A percentile compares a stretch with the other conserved stretches of the same genome.
Conservation (phyloP, 1,284 basidiomycete species). For the Leccinum pachyderme region DNA sequence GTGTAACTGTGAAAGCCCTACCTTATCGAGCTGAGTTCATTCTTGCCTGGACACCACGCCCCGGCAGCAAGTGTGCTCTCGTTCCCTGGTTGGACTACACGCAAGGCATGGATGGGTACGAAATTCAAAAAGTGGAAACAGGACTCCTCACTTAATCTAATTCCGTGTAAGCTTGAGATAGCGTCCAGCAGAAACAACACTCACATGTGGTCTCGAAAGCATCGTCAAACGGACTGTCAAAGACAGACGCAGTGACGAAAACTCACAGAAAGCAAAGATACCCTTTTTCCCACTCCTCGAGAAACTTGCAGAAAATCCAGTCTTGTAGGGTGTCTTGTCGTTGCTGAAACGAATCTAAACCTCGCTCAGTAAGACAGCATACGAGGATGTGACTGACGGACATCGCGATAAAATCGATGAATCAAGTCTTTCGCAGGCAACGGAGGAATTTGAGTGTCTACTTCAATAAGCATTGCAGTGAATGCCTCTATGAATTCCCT, state of each 20-base stretch:
- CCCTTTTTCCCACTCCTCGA: conserved; percentile 80
- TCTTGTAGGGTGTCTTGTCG: conserved; percentile 93
- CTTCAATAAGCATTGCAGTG: conserved; percentile 62
- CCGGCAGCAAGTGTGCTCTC: conserved; percentile 77
- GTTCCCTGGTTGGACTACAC: conserved; percentile 65
- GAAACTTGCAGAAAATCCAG: conserved; percentile 71
- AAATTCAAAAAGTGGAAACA: neutral
- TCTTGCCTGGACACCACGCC: conserved; percentile 79
- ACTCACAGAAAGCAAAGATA: conserved; percentile 73
- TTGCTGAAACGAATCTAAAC: conserved; percentile 84
- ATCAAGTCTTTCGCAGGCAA: conserved; percentile 85
- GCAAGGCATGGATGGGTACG: conserved; percentile 10
- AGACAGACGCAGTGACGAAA: neutral
- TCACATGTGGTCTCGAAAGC: conserved; percentile 41
- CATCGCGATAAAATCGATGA: conserved; percentile 83
- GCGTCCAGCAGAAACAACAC: conserved; percentile 10
- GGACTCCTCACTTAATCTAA: conserved; percentile 22
- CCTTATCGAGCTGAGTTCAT: conserved; percentile 76
- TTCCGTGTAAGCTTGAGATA: neutral
- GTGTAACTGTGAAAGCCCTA: conserved; percentile 25
- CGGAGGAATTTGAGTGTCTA: conserved; percentile 79
- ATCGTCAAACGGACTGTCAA: conserved; percentile 9
- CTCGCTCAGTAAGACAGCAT: neutral
- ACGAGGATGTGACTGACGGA: conserved; percentile 36
- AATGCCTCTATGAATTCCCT: conserved; percentile 77